Conservation (phyloP, 495 filamentous ascomycete species). For the Podospora bellae-mahoneyi region DNA sequence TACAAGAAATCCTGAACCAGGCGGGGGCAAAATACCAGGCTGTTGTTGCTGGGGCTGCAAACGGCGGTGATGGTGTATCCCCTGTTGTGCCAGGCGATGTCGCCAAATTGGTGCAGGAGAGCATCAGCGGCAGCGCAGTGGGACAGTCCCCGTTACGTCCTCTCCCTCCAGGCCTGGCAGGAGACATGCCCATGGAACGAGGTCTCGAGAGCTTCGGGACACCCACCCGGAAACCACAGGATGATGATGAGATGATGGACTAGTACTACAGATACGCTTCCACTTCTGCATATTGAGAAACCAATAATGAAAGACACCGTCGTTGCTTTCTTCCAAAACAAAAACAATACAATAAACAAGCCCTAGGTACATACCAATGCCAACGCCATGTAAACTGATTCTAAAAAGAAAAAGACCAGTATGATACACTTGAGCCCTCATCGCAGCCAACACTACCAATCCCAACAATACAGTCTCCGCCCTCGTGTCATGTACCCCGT, state of each 20-base stretch:
- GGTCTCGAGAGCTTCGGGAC: constrained; percentile 63
- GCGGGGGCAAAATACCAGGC: constrained; percentile 70
- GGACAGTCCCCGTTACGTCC: constrained; percentile 32
- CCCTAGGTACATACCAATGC: constrained; percentile 8
- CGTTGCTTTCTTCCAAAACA: neutral
- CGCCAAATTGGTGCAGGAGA: constrained; percentile 22
- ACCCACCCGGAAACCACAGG: constrained; percentile 47
- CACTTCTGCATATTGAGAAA: neutral
- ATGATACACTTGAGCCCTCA: constrained; percentile 2
- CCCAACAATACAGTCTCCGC: neutral
- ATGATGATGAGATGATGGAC: constrained; percentile 28
- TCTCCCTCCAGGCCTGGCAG: constrained; percentile 28
- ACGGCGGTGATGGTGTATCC: constrained; percentile 5
- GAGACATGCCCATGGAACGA: constrained; percentile 42
- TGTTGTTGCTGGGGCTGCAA: constrained; percentile 34
- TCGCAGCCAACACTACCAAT: neutral
- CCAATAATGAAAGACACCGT: neutral
- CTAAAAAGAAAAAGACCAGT: neutral
- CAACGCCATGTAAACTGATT: constrained; percentile 12
- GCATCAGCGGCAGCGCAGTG: neutral
- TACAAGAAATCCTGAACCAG: constrained; percentile 77
- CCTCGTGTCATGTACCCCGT: constrained; percentile 1
- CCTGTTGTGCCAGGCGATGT: constrained; percentile 12
- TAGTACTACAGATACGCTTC: neutral
- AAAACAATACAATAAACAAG: constrained; percentile 1